Base-by-base conservation (phyloP, 495 filamentous ascomycete genomes). In the Astrothelium subdiscretum region DNA sequence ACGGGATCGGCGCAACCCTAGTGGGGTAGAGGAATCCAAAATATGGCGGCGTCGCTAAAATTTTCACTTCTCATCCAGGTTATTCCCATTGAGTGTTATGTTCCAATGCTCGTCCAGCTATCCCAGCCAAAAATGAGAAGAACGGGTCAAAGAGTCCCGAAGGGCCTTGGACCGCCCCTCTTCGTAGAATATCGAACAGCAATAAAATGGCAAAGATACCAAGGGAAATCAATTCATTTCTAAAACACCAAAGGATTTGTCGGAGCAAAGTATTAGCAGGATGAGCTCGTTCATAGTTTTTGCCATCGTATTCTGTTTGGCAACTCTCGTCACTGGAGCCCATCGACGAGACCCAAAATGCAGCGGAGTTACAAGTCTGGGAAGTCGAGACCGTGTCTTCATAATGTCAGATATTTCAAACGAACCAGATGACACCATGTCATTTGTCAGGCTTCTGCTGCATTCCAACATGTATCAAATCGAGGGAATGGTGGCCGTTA, bases 351-450 rank as follows among this genome's bases (percentile, higher is more conserved):
- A 54, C 5, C 48, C 48, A 54, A 54, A 29, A 54, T 54, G 48
- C 48, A 54, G 48, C 48, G 48, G 48, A 54, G 48, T 54, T 15
- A 10, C 48, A 29, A 54, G 24, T 54, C 24, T 24, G 20, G 48
- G 29, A 11, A 63, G 59, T 57, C 67, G 66, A 57, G 71, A 74
- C 15, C 72, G 75, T 51, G 71, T 78, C 24, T 76, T 77, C 66
- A 72, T 79, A 58, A 69, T 79, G 32, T 74, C 72, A 42, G 70
- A 73, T 29, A 73, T 73, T 38, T 63, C 67, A 40, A 73, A 73
- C 51, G 71, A 73, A 42, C 71, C 70, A 26, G 71, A 72, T 48
- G 70, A 73, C 63, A 66, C 68, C 1, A 66, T 69, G 61, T 72
- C 69, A 0, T 60, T 73, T 32, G 62, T 71, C 40, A 65, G 71